Evolutionary conservation across 2,329 filamentous ascomycete species (phyloP), one percentile per base, ranked within the genome.

Genomic region (Daldinia sp.): DNA sequence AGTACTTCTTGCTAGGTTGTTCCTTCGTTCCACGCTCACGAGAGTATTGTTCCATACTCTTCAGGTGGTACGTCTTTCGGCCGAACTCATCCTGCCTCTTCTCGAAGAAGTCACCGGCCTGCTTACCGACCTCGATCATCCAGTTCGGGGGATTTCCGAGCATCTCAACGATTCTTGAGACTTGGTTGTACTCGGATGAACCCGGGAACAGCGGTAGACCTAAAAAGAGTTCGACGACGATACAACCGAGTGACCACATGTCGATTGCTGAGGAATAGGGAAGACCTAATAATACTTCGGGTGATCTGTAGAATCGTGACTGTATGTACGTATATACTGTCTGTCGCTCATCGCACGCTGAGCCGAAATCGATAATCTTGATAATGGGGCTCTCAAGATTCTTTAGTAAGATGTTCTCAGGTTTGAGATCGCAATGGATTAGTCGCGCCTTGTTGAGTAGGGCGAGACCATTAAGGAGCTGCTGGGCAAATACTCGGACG

Each of bases 241-340:
- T 99, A 81, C 96, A 99, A 60, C 96, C 96, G 50, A 99, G 84
- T 4, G 96, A 99, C 96, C 96, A 99, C 95, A 99, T 99, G 78
- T 99, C 96, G 77, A 99, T 99, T 48, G 96, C 96, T 4, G 96
- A 98, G 13, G 96, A 98, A 80, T 99, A 99, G 67, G 96, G 96
- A 54, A 99, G 83, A 3, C 96, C 96, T n/a, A 99, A 85, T 41
- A 99, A 82, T 12, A 99, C 96, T 79, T 99, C 96, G 0, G 96
- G 96, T 0, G 96, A 99, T 71, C 96, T 90, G 82, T 99, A 99
- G 82, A 99, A 99, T 74, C 96, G 88, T 9, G 96, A 99, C 80
- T 99, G 96, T 68, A 99, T 99, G 79, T 99, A 99, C 5, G 96
- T 99, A 80, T 99, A 99, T 30, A 99, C 96, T 0, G 96, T 99